A percentile compares a stretch with the other conserved stretches of the same genome.
These are phyloP conservation scores for Clonostachys byssicola DNA, from an alignment of 2,329 filamentous ascomycete genomes.

Conservation along the genomic window DNA sequence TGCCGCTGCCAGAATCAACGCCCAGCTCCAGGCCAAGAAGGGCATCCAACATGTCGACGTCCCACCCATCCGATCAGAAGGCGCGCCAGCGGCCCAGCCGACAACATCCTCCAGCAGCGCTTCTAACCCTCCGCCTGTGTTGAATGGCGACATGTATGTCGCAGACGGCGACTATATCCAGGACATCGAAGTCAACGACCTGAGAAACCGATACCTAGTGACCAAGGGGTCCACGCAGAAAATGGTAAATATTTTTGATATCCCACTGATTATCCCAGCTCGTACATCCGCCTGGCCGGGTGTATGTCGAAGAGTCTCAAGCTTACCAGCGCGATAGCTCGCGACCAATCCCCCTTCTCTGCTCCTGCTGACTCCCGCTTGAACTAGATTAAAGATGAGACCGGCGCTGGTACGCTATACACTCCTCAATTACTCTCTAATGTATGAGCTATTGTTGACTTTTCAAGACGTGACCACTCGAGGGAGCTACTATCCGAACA, in stretches of 20 bases:
- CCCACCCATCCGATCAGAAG: slow-evolving; percentile 67
- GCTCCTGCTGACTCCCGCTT: slow-evolving; percentile 93
- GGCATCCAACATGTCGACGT: slow-evolving; percentile 88
- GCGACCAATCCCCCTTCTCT: slow-evolving; percentile 61
- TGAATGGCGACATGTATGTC: slow-evolving; percentile 88
- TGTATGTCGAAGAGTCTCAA: slow-evolving; percentile 45
- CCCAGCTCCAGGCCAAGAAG: slow-evolving; percentile 79
- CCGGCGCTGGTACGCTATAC: slow-evolving; percentile 92
- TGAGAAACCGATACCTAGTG: slow-evolving; percentile 93
- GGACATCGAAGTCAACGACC: slow-evolving; percentile 97
- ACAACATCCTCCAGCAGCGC: slow-evolving; percentile 21
- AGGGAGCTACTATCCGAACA: slow-evolving; percentile 95
- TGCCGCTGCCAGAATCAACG: slow-evolving; percentile 84
- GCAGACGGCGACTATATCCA: slow-evolving; percentile 97
- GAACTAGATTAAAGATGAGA: slow-evolving; percentile 99
- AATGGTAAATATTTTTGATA: slow-evolving; percentile 84
- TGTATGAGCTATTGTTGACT: slow-evolving; percentile 52
- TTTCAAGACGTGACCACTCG: slow-evolving; percentile 93
- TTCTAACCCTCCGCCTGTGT: slow-evolving; percentile 39
- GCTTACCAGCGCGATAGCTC: slow-evolving; percentile 69
- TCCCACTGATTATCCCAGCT: slow-evolving; percentile 30
- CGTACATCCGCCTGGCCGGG: slow-evolving; percentile 21
- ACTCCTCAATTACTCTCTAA: slow-evolving; percentile 36
- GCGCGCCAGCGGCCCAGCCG: slow-evolving; percentile 36
- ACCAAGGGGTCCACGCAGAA: slow-evolving; percentile 97